Evolutionary conservation across 1,284 basidiomycete genomes (phyloP).

Genomic region (Coriolopsis trogii): DNA sequence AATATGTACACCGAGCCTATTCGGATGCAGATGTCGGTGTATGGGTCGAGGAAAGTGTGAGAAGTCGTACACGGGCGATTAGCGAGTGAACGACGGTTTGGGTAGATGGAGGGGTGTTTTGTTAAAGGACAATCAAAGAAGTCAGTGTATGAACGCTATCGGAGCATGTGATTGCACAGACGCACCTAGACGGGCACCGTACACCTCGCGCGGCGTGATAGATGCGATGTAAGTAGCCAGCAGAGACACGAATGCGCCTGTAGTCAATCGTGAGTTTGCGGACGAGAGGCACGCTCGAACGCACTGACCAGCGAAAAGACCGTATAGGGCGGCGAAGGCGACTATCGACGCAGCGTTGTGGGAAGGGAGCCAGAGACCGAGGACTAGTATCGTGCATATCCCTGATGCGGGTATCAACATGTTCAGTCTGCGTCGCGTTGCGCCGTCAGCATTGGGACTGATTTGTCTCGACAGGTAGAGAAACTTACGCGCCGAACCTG

Average conservation of each 20-base stretch:
- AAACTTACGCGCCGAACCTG: conserved; percentile 15
- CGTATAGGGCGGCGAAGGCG: conserved; percentile 21
- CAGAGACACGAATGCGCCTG: conserved; percentile 20
- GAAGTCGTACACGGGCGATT: not conserved
- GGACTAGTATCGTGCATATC: conserved; percentile 14
- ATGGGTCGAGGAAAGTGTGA: no score
- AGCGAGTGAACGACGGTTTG: not conserved
- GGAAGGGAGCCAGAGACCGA: conserved; percentile 21
- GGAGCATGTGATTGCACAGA: no score
- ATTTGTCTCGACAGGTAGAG: not conserved
- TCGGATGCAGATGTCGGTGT: no score
- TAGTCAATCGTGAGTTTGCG: not conserved
- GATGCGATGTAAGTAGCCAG: conserved; percentile 21
- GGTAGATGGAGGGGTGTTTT: not conserved
- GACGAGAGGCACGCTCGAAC: not conserved
- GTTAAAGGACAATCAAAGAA: no score
- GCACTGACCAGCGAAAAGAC: conserved; percentile 16
- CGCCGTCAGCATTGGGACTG: not conserved
- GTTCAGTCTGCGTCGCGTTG: conserved; percentile 3
- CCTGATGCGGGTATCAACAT: conserved; percentile 17
- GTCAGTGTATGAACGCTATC: no score
- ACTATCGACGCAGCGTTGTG: conserved; percentile 15
- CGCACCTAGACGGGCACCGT: conserved; percentile 22
- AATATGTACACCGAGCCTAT: conserved; percentile 37
- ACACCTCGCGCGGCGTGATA: conserved; percentile 22